phyloP scores from a whole-genome alignment of 768 basidiomycete genomes.

The Goffeauzyma gilvescens region DNA sequence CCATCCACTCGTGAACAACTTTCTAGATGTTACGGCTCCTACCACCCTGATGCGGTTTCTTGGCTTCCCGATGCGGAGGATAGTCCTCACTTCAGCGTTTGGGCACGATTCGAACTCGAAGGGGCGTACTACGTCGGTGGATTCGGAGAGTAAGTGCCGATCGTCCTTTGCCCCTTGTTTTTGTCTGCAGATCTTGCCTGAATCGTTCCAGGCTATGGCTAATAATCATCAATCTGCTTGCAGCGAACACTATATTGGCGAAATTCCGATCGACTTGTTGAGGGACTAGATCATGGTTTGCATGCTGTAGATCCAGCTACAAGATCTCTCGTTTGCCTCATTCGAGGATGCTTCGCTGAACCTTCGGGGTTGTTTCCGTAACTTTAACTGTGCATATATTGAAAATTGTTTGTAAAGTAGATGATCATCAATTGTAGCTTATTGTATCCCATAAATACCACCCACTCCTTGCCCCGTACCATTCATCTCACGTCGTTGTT shows the following conservation, averaged over 20 bases:
- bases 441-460: no score
- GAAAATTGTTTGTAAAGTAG: no score
- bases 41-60: constrained; percentile 22
- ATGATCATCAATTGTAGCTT: no score
- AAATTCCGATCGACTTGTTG: constrained; percentile 22
- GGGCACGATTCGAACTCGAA: constrained; percentile 22
- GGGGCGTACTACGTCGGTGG: constrained; percentile 31
- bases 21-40: constrained; percentile 16
- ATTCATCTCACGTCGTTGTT: no score
- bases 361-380: no score
- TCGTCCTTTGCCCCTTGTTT: not conserved
- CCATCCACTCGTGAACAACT: constrained; percentile 9
- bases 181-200: not conserved
- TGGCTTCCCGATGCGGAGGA: constrained; percentile 19
- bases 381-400: no score
- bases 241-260: constrained; percentile 27
- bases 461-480: no score
- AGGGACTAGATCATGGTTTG: not conserved
- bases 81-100: constrained; percentile 15
- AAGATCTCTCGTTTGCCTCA: no score
- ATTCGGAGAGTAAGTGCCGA: constrained; percentile 28
- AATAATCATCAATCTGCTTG: not conserved
- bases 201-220: not conserved
- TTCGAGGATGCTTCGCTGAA: no score
- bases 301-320: no score